These are phyloP conservation scores for Alternaria novae-zelandiae DNA, from an alignment of 2,329 filamentous ascomycete species.

Conservation along the genomic window DNA sequence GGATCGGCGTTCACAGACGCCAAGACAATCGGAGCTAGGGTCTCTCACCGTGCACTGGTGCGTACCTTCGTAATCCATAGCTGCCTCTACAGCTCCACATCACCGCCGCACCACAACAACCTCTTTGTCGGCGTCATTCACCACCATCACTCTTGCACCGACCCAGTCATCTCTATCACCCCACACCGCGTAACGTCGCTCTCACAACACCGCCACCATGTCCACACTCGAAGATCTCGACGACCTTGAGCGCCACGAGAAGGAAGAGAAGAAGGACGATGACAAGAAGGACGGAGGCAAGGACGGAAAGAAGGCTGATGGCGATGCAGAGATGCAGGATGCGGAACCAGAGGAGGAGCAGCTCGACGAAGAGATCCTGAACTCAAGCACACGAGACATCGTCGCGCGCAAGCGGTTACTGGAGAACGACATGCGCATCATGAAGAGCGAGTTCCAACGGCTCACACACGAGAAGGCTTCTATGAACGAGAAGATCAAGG, in stretches of 20 bases:
- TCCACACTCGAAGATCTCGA: conserved; percentile 92
- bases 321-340: conserved; percentile 92
- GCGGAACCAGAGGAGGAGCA: conserved; percentile 72
- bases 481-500: conserved; percentile 99
- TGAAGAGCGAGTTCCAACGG: conserved; percentile 96
- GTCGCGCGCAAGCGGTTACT: conserved; percentile 87
- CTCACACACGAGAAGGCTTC: conserved; percentile 93
- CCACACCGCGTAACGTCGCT: conserved; percentile 3
- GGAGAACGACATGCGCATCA: conserved; percentile 97
- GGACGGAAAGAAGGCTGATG: conserved; percentile 65
- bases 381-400: conserved; percentile 93
- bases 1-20: conserved; percentile 9
- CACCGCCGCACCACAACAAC: conserved; percentile 21
- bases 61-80: conserved; percentile 43
- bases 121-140: conserved; percentile 8
- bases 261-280: conserved; percentile 70
- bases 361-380: conserved; percentile 91
- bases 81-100: conserved; percentile 41
- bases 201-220: conserved; percentile 61
- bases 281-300: conserved; percentile 61
- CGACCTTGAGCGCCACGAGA: conserved; percentile 80
- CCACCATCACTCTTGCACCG: conserved; percentile 1
- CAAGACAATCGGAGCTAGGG: conserved; percentile 15
- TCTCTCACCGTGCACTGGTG: conserved; percentile 15
- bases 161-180: not conserved